Evolutionary conservation across 176 grass and related monocot species (phyloP), one percentile per base, ranked within the genome.

Genomic region (Triticum timopheevii): DNA sequence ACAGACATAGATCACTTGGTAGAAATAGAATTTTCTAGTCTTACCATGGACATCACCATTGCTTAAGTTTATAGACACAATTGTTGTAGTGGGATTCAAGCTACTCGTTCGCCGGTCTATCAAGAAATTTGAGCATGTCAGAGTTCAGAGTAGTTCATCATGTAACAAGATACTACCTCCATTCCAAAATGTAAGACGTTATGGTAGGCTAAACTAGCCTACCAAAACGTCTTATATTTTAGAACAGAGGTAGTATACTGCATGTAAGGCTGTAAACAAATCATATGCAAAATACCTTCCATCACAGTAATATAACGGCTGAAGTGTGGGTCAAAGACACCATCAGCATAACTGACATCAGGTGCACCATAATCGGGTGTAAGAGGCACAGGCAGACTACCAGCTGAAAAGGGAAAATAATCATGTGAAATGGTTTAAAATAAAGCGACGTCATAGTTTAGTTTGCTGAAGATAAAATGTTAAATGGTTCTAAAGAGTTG

Each of bases 261-360:
- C 8, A 76, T 30, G 23, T 10, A 79, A 64, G 6, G 10, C 77
- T 80, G 73, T 39, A 82, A 67, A 65, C 7, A 73, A 27, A 66
- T 74, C 50, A 78, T 34, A 87, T 36, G 30, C 24, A 28, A 52
- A 83, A 38, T 61, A 98, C 96, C 96, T 98, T 98, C 96, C 86
- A 98, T 84, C 84, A 98, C 78, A 78, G 93, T 92, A 84, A 98
- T 39, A 90, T 90, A 98, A 88, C 93, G 91, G 84, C 73, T 70
- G 69, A 93, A 98, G 90, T 92, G 91, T 81, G 90, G 89, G 88
- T 98, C 93, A 86, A 95, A 98, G 64, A 90, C 90, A 34, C 96
- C 96, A 92, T 98, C 96, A 78, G 93, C 96, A 89, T 94, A 98
- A 92, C 85, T 78, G 59, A 98, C 88, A 12, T 80, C 33, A 10